phyloP scores from a whole-genome alignment of 2,329 filamentous ascomycete species.

The Huntiella savannae region DNA sequence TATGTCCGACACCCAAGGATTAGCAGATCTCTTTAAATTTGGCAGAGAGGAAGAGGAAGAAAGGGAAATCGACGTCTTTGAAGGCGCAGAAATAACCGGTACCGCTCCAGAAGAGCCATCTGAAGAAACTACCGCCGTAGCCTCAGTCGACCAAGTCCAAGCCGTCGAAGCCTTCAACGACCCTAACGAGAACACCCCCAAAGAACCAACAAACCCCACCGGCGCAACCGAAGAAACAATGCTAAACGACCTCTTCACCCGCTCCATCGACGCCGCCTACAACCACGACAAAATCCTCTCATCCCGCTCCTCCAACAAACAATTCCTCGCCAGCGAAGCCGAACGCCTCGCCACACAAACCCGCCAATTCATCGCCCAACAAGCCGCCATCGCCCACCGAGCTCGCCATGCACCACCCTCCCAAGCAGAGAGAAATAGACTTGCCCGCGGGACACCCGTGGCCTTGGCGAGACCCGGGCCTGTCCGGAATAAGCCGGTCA shows the following conservation, averaged over 20 bases:
- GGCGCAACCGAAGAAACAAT: constrained; percentile 44
- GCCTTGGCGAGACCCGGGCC: constrained; percentile 15
- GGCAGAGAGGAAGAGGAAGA: constrained; percentile 46
- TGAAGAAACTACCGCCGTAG: constrained; percentile 8
- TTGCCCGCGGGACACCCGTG: constrained; percentile 17
- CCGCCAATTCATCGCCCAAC: constrained; percentile 9
- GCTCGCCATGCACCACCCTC: constrained; percentile 40
- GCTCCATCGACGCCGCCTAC: constrained; percentile 73
- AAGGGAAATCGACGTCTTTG: constrained; percentile 64
- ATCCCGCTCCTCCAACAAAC: constrained; percentile 55
- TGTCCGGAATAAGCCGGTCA: constrained; percentile 25
- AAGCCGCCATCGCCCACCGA: constrained; percentile 44
- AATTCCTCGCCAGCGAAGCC: constrained; percentile 55
- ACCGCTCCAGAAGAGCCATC: neutral
- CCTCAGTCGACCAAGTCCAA: constrained; percentile 24
- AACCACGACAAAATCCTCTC: constrained; percentile 86
- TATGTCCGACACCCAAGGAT: constrained; percentile 61
- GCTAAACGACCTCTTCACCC: constrained; percentile 75
- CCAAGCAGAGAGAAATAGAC: constrained; percentile 50
- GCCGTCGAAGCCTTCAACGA: constrained; percentile 44
- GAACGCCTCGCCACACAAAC: constrained; percentile 12
- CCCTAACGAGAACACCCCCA: constrained; percentile 19
- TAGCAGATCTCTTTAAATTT: constrained; percentile 75
- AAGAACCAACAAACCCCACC: no score
- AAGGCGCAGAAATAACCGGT: constrained; percentile 44